Base-by-base conservation (phyloP, 2,329 filamentous ascomycete genomes). In the Teratosphaeria zuluensis region DNA sequence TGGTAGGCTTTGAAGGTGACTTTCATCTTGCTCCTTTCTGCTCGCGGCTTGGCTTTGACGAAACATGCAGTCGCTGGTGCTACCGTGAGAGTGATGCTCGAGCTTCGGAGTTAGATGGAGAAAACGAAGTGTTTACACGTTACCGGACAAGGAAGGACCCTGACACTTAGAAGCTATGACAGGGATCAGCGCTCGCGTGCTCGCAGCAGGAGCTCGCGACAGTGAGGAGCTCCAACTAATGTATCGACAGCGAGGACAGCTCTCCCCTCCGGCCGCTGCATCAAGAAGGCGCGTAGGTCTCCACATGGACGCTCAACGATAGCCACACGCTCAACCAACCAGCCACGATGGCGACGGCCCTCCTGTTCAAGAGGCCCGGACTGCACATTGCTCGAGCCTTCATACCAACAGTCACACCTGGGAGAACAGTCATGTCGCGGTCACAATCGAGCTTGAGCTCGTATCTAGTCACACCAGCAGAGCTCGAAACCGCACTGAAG, bases 1-100 rank as follows among this genome's bases (percentile, higher is more conserved):
- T 94, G 88, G 90, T 92, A 97, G 72, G 90, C 84, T 69, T 87
- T 89, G 76, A 97, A 94, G 54, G 85, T 94, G 78, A 97, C 90
- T 77, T 96, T 97, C 94, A 99, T 99, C 9, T 42, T 56, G 11
- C 19, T 42, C 6, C 1, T 31, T 7, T 11, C 24, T 14, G 6
- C 9, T 12, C 21, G 2, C 8, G 2, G 33, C 14, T 35, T 35
- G 9, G 33, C 11, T 38, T 5, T 16, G 35, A 11, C 35, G 5
- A 11, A 14, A 42, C 12, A 16, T n/a, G 3, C 9, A 16, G 35
- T 42, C 12, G 35, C 12, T n/a, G 42, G 19, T 48, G n/a, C 19
- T 16, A 21, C 16, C 6, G 16, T 19, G 3, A 5, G n/a, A n/a
- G 5, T 48, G 16, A 7, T 19, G n/a, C 33, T 48, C 16, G 16